Evolutionary conservation across 1,284 basidiomycete genomes (phyloP).

Genomic region (Pascua sp.): DNA sequence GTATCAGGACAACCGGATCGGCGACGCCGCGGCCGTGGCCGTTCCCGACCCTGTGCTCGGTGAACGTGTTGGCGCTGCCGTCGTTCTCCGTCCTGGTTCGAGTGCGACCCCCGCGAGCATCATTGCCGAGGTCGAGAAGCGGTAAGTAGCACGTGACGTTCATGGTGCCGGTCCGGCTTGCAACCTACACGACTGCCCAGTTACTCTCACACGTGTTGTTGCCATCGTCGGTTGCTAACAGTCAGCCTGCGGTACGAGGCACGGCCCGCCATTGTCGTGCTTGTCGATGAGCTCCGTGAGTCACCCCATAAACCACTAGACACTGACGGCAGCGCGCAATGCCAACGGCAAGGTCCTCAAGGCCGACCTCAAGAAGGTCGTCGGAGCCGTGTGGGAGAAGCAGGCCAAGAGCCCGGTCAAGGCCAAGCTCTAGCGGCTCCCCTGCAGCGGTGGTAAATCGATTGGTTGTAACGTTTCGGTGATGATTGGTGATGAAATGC

Average conservation of each 20-base stretch:
- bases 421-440: constrained; percentile 10
- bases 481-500: too few species aligned
- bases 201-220: not conserved
- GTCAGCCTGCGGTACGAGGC: constrained; percentile 5
- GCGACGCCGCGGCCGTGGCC: constrained; percentile 35
- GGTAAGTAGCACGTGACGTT: not conserved
- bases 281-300: constrained; percentile 13
- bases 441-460: not conserved
- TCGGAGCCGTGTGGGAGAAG: constrained; percentile 11
- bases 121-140: not conserved
- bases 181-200: not conserved
- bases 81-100: constrained; percentile 22
- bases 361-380: constrained; percentile 16
- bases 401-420: constrained; percentile 21
- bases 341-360: constrained; percentile 19
- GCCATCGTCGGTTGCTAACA: not conserved
- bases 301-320: not conserved
- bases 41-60: constrained; percentile 35
- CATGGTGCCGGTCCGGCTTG: not conserved
- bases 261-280: constrained; percentile 8
- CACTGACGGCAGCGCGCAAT: constrained; percentile 6
- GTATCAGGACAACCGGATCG: constrained; percentile 29
- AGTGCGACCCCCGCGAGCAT: constrained; percentile 7
- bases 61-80: constrained; percentile 36
- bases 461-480: too few species aligned